These are phyloP conservation scores for Coemansia sp. DNA, from an alignment of 192 early-diverging fungal species.

Conservation along the genomic window DNA sequence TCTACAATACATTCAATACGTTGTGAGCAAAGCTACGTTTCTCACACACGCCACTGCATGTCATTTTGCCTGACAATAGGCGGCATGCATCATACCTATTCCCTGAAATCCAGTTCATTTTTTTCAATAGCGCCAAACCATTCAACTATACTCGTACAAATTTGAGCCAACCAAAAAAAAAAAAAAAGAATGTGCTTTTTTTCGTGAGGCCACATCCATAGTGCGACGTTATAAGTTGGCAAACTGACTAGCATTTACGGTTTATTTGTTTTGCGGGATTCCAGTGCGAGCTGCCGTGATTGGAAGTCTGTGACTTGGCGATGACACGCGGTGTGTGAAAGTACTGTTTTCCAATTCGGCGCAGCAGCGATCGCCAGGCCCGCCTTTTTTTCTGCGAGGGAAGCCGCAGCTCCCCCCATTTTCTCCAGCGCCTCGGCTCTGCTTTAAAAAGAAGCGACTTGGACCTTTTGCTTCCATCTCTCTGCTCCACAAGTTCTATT, in stretches of 20 bases:
- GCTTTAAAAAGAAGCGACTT: background rate
- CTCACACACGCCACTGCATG: background rate
- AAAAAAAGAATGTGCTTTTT: too few relatives aligned
- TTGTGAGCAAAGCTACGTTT: background rate
- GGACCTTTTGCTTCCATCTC: background rate
- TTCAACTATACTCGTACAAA: background rate
- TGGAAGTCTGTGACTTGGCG: background rate
- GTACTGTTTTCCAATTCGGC: background rate
- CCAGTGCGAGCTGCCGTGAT: background rate
- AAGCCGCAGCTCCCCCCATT: background rate
- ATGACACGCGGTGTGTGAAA: background rate
- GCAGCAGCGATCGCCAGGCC: background rate
- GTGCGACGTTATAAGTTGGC: too few relatives aligned
- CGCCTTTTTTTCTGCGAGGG: background rate
- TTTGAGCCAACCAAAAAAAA: too few relatives aligned
- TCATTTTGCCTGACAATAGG: background rate
- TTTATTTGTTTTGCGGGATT: background rate
- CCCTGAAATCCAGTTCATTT: conserved; percentile 5
- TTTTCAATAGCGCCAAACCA: background rate
- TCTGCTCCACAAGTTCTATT: background rate
- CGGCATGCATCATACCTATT: conserved; percentile 1
- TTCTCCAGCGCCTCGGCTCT: background rate
- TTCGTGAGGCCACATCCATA: too few relatives aligned
- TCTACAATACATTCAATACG: background rate
- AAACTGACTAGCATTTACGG: background rate